A percentile compares a stretch with the other conserved stretches of the same genome.
phyloP scores from a whole-genome alignment of 331 rosid species.

The Malus hybrid region DNA sequence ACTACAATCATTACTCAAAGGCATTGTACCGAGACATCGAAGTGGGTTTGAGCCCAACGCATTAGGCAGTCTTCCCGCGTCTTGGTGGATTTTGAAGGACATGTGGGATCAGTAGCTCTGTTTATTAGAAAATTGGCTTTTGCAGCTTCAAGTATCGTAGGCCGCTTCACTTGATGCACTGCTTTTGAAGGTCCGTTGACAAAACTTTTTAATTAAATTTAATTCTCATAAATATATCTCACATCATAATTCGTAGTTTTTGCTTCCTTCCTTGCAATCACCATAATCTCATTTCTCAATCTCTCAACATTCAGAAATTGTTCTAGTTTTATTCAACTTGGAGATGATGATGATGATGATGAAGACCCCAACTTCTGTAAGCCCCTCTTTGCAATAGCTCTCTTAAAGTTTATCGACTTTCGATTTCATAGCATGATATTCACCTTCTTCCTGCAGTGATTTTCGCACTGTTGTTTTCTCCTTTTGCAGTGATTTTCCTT shows the following conservation, averaged over 20 bases:
- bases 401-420: too few species aligned
- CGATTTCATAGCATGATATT: too few species aligned
- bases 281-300: background rate
- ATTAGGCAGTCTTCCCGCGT: background rate
- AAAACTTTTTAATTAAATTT: background rate
- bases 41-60: background rate
- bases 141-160: background rate
- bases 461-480: too few species aligned
- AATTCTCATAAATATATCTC: too few species aligned
- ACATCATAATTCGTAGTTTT: too few species aligned
- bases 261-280: background rate
- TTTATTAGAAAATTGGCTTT: background rate
- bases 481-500: too few species aligned
- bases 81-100: background rate
- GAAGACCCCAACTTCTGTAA: background rate
- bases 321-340: background rate
- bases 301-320: background rate
- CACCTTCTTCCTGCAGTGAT: too few species aligned
- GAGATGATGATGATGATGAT: background rate
- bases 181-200: background rate
- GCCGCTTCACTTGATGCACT: conserved; percentile 1
- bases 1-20: too few species aligned
- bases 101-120: background rate
- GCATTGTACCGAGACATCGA: background rate
- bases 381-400: background rate